phyloP scores from a whole-genome alignment of 495 filamentous ascomycete genomes.

The Lepraria neglecta region DNA sequence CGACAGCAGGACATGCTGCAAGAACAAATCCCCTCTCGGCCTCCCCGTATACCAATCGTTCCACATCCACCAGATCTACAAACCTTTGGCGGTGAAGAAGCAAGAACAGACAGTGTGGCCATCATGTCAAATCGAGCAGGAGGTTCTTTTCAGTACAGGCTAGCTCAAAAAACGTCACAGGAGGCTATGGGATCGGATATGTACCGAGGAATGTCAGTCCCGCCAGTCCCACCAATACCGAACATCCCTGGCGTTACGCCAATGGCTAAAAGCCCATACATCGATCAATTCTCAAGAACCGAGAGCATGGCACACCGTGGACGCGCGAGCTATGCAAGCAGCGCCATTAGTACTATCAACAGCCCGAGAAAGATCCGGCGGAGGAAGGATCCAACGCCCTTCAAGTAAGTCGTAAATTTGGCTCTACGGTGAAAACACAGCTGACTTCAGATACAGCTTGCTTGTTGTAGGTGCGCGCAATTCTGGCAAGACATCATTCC shows the following conservation, averaged over 20 bases:
- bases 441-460: conserved; percentile 50
- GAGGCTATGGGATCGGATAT: conserved; percentile 22
- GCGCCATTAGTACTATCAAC: conserved; percentile 84
- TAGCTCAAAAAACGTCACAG: conserved; percentile 26
- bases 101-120: conserved; percentile 57
- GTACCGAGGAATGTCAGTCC: conserved; percentile 29
- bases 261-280: conserved; percentile 32
- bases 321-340: conserved; percentile 94
- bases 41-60: conserved; percentile 77
- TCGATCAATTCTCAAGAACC: conserved; percentile 72
- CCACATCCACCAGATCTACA: conserved; percentile 55
- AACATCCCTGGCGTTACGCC: conserved; percentile 40
- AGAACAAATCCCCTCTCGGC: conserved; percentile 57
- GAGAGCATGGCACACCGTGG: conserved; percentile 98
- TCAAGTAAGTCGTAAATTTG: conserved; percentile 68
- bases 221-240: conserved; percentile 38
- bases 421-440: neutral
- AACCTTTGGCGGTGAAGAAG: conserved; percentile 64
- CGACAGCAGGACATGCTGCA: conserved; percentile 62
- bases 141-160: conserved; percentile 27
- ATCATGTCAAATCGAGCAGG: conserved; percentile 52
- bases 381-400: conserved; percentile 93
- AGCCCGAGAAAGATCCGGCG: conserved; percentile 86
- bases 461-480: conserved; percentile 83
- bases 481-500: conserved; percentile 92